Evolutionary conservation across 2,329 filamentous ascomycete genomes (phyloP), one percentile per base, ranked within the genome.

Genomic region (Shiraia bambusicola): DNA sequence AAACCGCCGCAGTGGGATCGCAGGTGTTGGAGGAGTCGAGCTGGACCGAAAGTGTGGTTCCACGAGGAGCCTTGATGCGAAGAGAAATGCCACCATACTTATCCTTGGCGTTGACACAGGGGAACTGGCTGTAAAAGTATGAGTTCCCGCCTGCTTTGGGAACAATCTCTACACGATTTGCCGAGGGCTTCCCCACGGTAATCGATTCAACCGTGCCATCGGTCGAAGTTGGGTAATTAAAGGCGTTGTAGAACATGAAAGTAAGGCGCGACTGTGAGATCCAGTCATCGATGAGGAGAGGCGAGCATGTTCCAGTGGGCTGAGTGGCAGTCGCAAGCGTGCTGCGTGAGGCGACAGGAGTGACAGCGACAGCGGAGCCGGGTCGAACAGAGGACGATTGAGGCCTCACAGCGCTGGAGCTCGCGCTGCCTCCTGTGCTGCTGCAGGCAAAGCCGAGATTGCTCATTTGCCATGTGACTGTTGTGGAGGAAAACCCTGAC

Each of bases 211-310:
- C 81, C 6, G 76, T 76, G 2, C 65, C 74, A 58, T 83, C 80
- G 48, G 81, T 77, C 25, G 78, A 80, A 5, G 76, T 76, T 3
- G 80, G 71, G 48, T 76, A 67, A 2, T 76, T 66, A 66, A 82
- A 68, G 27, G 80, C 72, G 56, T 83, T 83, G 69, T 83, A 83
- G 54, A 71, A 77, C 12, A 83, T 65, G 62, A 83, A 83, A 1
- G 77, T 80, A 37, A 83, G 63, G 22, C 80, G 77, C 5, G 80
- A 83, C 58, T 83, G 80, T 7, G 80, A 83, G 39, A 72, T 72
- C 74, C 77, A 83, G 66, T 83, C 80, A 49, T 83, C 80, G 39
- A 83, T 71, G 17, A 80, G 57, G 6, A 78, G 62, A 26, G 68
- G 59, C 9, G 66, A 61, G 55, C 76, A 79, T 14, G 65, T 61